These are phyloP conservation scores for Pichia californica DNA, from an alignment of 805 yeast species.

Conservation along the genomic window DNA sequence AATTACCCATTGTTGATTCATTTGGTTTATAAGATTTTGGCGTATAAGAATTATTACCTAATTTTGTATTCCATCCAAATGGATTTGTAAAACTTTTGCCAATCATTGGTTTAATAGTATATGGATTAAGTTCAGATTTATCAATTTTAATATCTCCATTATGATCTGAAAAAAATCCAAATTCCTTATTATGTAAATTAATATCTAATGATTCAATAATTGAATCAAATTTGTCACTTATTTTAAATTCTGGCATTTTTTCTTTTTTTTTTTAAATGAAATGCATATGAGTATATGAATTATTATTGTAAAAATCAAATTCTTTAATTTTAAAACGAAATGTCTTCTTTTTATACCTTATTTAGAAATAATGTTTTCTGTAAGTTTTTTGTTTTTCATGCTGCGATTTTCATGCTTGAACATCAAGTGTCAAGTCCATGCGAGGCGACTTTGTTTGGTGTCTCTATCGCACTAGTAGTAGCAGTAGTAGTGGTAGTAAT, in stretches of 20 bases:
- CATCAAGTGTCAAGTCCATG: too few species aligned
- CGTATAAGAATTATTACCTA: constrained; percentile 6
- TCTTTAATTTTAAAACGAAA: too few species aligned
- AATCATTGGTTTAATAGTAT: neutral
- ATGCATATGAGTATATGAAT: too few species aligned
- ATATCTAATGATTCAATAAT: neutral
- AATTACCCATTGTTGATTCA: constrained; percentile 7
- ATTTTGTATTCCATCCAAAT: constrained; percentile 8
- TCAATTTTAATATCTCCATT: constrained; percentile 3
- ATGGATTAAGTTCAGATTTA: constrained; percentile 1
- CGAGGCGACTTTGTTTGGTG: too few species aligned
- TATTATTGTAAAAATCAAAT: too few species aligned
- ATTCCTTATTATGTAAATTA: neutral
- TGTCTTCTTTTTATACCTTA: too few species aligned
- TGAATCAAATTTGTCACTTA: neutral
- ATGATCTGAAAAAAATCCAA: constrained; percentile 7
- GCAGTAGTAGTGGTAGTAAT: too few species aligned
- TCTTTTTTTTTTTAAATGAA: too few species aligned
- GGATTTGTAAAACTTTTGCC: neutral
- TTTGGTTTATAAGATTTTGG: constrained; percentile 6
- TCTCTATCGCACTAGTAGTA: too few species aligned
- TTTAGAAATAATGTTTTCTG: too few species aligned
- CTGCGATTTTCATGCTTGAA: too few species aligned
- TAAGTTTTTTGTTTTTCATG: too few species aligned
- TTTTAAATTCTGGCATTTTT: neutral